A percentile compares a stretch with the other conserved stretches of the same genome.
Conservation (phyloP, 805 yeast species). For the Candida stauntonica region DNA sequence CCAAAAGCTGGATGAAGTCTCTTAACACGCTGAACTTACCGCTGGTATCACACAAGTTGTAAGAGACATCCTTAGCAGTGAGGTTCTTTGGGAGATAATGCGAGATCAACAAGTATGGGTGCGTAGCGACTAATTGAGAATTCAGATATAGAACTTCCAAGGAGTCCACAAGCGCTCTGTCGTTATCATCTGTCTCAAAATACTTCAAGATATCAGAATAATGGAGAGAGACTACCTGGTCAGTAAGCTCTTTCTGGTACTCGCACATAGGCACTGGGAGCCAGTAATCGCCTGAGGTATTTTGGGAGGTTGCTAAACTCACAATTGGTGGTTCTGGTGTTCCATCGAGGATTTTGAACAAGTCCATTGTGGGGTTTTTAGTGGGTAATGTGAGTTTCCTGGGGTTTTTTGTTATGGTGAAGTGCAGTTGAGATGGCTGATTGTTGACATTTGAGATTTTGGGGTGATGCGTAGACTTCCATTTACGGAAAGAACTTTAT, state of each 20-base stretch:
- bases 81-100: slow-evolving; percentile 83
- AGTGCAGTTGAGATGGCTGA: background rate
- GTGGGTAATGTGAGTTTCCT: background rate
- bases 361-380: slow-evolving; percentile 50
- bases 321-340: slow-evolving; percentile 81
- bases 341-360: slow-evolving; percentile 70
- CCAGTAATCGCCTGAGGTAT: slow-evolving; percentile 56
- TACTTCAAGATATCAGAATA: slow-evolving; percentile 86
- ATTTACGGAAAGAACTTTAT: background rate
- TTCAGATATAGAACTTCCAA: slow-evolving; percentile 71
- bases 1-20: slow-evolving; percentile 56
- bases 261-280: slow-evolving; percentile 81
- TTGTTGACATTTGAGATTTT: background rate
- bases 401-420: background rate
- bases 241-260: slow-evolving; percentile 83
- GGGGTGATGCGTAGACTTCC: background rate
- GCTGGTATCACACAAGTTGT: slow-evolving; percentile 67
- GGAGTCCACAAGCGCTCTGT: slow-evolving; percentile 65
- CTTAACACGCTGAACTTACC: slow-evolving; percentile 77
- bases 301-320: slow-evolving; percentile 25
- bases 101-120: slow-evolving; percentile 80
- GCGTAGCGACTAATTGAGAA: slow-evolving; percentile 77
- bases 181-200: slow-evolving; percentile 55
- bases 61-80: slow-evolving; percentile 65
- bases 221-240: slow-evolving; percentile 87